phyloP scores from a whole-genome alignment of 352 stramenopile species.

The Phytophthora uliginosa region DNA sequence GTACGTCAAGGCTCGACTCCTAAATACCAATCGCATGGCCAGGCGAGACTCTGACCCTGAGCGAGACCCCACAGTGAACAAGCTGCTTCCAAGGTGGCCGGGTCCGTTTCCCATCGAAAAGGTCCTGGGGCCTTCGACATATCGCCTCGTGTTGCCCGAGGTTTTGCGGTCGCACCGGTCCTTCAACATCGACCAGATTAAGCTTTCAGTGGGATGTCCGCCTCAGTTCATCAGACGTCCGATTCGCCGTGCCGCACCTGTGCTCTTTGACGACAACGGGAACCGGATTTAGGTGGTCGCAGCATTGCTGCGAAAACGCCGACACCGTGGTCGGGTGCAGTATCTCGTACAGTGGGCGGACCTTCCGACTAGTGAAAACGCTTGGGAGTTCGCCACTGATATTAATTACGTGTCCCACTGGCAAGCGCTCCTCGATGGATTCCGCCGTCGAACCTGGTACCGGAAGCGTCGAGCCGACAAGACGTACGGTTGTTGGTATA shows the following conservation, averaged over 20 bases:
- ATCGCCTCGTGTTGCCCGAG: neutral
- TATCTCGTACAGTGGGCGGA: neutral
- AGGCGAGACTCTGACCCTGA: neutral
- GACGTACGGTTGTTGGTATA: neutral
- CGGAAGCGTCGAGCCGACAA: neutral
- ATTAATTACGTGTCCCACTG: neutral
- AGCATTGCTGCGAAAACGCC: neutral
- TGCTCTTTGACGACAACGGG: neutral
- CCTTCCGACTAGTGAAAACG: neutral
- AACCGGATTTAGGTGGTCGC: neutral
- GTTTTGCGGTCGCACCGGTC: neutral
- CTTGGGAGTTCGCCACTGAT: neutral
- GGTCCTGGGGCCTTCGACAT: neutral
- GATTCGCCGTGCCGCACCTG: neutral
- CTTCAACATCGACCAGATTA: neutral
- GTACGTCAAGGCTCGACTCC: neutral
- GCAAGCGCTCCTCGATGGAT: neutral
- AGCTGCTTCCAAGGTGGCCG: neutral
- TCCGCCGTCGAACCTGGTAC: neutral
- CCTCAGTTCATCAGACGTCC: neutral
- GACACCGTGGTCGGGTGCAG: neutral
- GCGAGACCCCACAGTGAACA: neutral
- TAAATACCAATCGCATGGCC: neutral
- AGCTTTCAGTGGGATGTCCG: neutral
- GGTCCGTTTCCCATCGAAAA: neutral